Evolutionary conservation across 192 early-diverging fungal species (phyloP), one percentile per base, ranked within the genome.

Genomic region (Coemansia sp.): DNA sequence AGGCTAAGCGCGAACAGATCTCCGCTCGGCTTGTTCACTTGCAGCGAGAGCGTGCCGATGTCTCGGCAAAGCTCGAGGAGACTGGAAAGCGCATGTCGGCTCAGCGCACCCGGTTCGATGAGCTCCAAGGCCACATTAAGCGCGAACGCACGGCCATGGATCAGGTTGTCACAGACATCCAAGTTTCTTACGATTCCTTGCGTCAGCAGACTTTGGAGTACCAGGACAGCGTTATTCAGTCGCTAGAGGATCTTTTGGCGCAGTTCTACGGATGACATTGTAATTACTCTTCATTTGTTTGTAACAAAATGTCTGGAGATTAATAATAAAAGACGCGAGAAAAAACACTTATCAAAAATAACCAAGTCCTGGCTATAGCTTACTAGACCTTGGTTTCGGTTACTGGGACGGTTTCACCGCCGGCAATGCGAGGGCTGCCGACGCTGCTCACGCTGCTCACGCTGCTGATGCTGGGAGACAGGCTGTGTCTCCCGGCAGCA

Each of bases 341-440:
- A 8, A 19, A 25, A 15, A 33, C 26, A 11, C 32, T 41, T 43
- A 21, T 27, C 18, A 33, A 27, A 39, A 25, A 48, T 15, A 35
- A 43, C 19, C 22, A 46, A 60, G 31, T 32, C 3, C n/a, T 17
- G 21, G n/a, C 31, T 14, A 17, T 23, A 14, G 4, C 3, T 22
- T 19, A 13, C 55, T 76, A 76, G 58, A 76, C 72, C 72, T 76
- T 76, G 53, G 49, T 65, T 55, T 76, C 72, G 11, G 53, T 56
- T 1, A 58, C 65, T 26, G 58, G 31, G 11, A 42, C 33, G 8
- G 52, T 54, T 1, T 23, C 58, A 6, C 50, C 70, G 5, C 40
- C 45, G 25, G 46, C 65, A 7, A 57, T 25, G 48, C 61, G 42
- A 31, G 65, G 60, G 54, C 53, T 60, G 48, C 65, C 57, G 27